Percentiles rank a stretch among this genome's conserved stretches.
These are phyloP conservation scores for Cadophora gregata DNA, from an alignment of 2,329 filamentous ascomycete genomes.

Conservation along the genomic window DNA sequence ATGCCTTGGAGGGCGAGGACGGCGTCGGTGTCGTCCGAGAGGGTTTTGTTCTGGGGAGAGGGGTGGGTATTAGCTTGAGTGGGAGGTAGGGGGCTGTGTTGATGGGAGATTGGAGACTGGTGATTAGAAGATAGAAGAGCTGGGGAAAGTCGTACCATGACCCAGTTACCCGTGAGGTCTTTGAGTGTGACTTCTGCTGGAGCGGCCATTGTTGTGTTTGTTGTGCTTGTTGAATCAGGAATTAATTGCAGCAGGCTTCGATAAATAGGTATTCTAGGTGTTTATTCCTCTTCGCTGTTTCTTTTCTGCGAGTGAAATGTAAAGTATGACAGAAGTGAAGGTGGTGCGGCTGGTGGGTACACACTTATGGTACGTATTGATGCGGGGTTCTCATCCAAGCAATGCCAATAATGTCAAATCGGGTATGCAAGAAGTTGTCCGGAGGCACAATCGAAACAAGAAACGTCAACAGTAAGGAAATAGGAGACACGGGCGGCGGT, in stretches of 20 bases:
- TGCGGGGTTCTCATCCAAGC: not conserved
- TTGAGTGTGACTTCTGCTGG: conserved; percentile 57
- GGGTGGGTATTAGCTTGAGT: conserved; percentile 12
- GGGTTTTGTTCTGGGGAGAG: conserved; percentile 59
- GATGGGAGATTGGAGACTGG: not conserved
- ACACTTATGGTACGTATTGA: not conserved
- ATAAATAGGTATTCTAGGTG: not conserved
- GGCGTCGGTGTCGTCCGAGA: conserved; percentile 63
- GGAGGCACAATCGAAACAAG: not conserved
- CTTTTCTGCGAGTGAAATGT: not conserved
- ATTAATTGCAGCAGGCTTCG: not conserved
- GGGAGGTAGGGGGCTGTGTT: not conserved
- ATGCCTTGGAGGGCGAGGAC: conserved; percentile 65
- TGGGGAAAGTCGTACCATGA: conserved; percentile 50
- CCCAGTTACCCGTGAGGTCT: conserved; percentile 59
- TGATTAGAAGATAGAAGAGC: not conserved
- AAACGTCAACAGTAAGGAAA: not conserved
- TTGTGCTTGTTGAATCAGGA: not conserved
- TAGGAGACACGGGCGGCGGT: not conserved
- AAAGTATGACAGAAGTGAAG: not conserved
- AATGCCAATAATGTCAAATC: not conserved
- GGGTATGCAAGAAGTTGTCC: not conserved
- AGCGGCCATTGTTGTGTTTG: conserved; percentile 54
- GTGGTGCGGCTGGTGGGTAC: not conserved
- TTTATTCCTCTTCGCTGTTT: not conserved